Base-by-base conservation (phyloP, 164 flowering plant species). In the Sedum album region DNA sequence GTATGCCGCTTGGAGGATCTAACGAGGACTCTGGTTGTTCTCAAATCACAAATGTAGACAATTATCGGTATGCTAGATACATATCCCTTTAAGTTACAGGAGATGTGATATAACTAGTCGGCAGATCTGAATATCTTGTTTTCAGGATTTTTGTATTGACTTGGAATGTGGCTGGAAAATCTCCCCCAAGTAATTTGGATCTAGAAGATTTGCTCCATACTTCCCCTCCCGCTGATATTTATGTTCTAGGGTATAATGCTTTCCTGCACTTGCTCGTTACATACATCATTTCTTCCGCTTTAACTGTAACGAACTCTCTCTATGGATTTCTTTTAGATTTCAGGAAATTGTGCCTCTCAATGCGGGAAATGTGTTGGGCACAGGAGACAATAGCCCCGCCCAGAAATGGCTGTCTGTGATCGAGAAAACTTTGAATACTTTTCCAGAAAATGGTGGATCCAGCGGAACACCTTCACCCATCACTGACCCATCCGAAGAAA, bases 131-230 rank as follows among this genome's bases (percentile, higher is more conserved):
- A 66, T 66, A 76, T 20, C 21, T 25, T 49, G n/a, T 33, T 11
- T 18, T 69, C 69, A 95, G 99, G 82, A 77, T 95, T 41, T 90
- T 90, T 81, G 94, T 84, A 68, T 96, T 97, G 61, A 95, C 99
- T 64, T 95, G 99, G 99, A 95, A 95, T 83, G 98, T 95, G 38
- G 97, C 93, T 60, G 99, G 98, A 72, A 95, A 90, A 77, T 88
- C 99, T 44, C 99, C 99, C 64, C 90, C 97, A 31, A 82, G 80
- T 75, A 66, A 82, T 76, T 77, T 95, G 73, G 86, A 72, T 74
- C 85, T 95, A 33, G 96, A 89, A 76, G 99, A 92, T 73, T 95
- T 98, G 99, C 95, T 95, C 66, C 96, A 89, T 71, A 73, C 94
- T 14, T 90, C 96, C 46, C 96, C 97, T 76, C 96, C 99, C 66